Conservation (phyloP, 106 monocot genomes). For the Gastrodia elata region DNA sequence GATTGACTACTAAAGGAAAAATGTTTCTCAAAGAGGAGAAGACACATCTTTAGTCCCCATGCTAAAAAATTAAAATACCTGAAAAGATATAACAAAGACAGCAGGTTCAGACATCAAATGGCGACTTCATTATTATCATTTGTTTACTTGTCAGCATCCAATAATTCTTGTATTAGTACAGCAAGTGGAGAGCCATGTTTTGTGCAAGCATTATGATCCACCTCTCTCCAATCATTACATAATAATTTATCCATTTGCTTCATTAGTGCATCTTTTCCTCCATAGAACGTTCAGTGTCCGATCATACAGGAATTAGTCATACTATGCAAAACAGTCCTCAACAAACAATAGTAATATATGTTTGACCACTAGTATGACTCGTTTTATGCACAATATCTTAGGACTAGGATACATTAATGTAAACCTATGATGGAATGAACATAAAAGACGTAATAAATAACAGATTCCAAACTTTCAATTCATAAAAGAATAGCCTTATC, state of each 20-base stretch:
- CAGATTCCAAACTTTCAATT: background rate
- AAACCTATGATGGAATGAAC: background rate
- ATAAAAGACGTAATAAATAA: background rate
- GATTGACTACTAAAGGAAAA: no score
- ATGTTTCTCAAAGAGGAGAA: no score
- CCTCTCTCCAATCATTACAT: background rate
- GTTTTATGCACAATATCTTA: background rate
- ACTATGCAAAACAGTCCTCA: background rate
- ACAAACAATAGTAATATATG: background rate
- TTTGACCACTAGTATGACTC: background rate
- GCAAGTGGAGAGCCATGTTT: no score
- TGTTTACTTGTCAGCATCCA: background rate
- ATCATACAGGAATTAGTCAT: background rate
- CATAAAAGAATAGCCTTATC: background rate
- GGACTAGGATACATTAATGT: background rate
- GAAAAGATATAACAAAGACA: background rate
- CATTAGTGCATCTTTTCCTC: background rate
- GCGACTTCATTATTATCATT: background rate
- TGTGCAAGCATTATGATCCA: no score
- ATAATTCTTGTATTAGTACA: background rate
- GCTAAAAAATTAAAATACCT: background rate
- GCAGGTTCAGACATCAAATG: background rate
- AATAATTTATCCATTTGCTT: background rate
- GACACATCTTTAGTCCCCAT: no score
- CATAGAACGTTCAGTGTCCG: background rate